Evolutionary conservation across 345 rosid genomes (phyloP).

Genomic region (Erucastrum elatum): DNA sequence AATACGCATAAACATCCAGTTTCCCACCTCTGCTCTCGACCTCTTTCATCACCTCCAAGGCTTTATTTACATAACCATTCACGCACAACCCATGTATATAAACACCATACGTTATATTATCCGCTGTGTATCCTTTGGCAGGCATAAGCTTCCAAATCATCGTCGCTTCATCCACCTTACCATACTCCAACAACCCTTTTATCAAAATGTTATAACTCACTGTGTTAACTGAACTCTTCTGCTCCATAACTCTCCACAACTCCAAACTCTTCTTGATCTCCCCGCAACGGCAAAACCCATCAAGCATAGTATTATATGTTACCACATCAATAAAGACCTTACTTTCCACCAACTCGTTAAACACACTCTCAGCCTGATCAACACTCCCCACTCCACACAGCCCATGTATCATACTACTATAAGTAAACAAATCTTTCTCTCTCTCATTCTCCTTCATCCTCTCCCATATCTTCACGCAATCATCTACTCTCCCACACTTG

Average conservation of each 20-base stretch:
- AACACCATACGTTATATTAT: slow-evolving; percentile 63
- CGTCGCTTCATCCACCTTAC: slow-evolving; percentile 66
- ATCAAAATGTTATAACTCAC: slow-evolving; percentile 77
- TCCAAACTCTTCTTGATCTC: slow-evolving; percentile 66
- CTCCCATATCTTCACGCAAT: slow-evolving; percentile 71
- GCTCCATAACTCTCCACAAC: slow-evolving; percentile 77
- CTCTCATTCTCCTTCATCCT: slow-evolving; percentile 73
- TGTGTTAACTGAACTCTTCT: slow-evolving; percentile 51
- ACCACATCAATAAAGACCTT: slow-evolving; percentile 60
- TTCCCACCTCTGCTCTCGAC: slow-evolving; percentile 49
- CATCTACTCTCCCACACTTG: slow-evolving; percentile 66
- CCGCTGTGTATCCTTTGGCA: slow-evolving; percentile 51
- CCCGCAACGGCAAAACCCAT: slow-evolving; percentile 64
- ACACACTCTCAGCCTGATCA: slow-evolving; percentile 68
- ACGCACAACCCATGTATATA: slow-evolving; percentile 77
- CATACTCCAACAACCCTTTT: slow-evolving; percentile 64
- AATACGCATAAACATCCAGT: slow-evolving; percentile 65
- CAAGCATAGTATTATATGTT: slow-evolving; percentile 74
- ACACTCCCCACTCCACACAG: slow-evolving; percentile 62
- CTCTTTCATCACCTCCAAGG: slow-evolving; percentile 56
- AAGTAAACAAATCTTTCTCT: slow-evolving; percentile 64
- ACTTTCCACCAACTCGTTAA: slow-evolving; percentile 59
- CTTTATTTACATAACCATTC: slow-evolving; percentile 73
- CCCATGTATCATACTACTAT: slow-evolving; percentile 66
- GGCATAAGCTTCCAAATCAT: slow-evolving; percentile 62